These are phyloP conservation scores for Beauveria pseudobassiana DNA, from an alignment of 2,329 filamentous ascomycete species.

Conservation along the genomic window DNA sequence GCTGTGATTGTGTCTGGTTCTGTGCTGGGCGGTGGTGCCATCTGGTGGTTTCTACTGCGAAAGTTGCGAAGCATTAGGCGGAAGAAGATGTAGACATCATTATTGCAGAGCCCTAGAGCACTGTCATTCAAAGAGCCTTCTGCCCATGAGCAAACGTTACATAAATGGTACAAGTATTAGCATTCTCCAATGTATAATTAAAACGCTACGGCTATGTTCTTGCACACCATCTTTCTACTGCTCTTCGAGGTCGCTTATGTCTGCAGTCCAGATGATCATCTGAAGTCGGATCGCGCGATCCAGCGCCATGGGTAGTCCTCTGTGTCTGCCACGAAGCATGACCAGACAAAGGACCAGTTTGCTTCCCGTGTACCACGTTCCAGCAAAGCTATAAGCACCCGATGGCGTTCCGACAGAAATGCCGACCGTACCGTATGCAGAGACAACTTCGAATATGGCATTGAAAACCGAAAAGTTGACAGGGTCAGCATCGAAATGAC, in stretches of 20 bases:
- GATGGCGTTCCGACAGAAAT: slow-evolving; percentile 49
- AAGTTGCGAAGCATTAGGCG: slow-evolving; percentile 6
- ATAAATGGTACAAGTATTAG: too few relatives aligned
- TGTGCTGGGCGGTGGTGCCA: slow-evolving; percentile 4
- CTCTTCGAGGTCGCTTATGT: slow-evolving; percentile 17
- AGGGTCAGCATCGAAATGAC: slow-evolving; percentile 44
- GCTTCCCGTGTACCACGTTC: slow-evolving; percentile 45
- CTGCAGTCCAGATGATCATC: slow-evolving; percentile 23
- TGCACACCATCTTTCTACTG: background rate
- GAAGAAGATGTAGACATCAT: background rate
- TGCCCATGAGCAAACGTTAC: background rate
- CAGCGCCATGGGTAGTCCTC: slow-evolving; percentile 48
- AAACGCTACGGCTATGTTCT: background rate
- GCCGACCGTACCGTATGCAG: slow-evolving; percentile 55
- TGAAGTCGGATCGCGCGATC: slow-evolving; percentile 44
- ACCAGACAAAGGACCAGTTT: slow-evolving; percentile 52
- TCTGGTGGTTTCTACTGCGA: slow-evolving; percentile 9
- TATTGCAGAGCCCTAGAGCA: too few relatives aligned
- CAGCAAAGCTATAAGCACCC: slow-evolving; percentile 47
- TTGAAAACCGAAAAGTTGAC: slow-evolving; percentile 51
- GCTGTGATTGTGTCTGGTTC: slow-evolving; percentile 1
- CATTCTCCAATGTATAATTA: too few relatives aligned
- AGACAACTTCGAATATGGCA: slow-evolving; percentile 50
- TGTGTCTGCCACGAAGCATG: slow-evolving; percentile 48
- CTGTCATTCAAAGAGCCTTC: background rate